These are phyloP conservation scores for Rhododendron griersonianum DNA, from an alignment of 148 eudicot genomes.

Conservation along the genomic window DNA sequence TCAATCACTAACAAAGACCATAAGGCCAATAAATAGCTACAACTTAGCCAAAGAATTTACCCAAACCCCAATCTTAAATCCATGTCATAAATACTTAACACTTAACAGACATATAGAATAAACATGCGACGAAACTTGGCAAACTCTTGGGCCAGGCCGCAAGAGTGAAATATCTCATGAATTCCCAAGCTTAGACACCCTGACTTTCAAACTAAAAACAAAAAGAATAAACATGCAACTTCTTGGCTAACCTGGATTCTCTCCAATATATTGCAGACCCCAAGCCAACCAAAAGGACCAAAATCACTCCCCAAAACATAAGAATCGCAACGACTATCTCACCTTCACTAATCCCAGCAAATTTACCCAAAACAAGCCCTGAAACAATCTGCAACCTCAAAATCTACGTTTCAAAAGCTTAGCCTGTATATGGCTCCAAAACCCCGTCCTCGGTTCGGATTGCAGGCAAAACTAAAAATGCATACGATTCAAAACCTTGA, in stretches of 20 bases:
- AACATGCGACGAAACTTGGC: slow-evolving; percentile 5
- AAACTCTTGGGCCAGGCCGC: not conserved
- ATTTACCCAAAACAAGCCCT: too few relatives aligned
- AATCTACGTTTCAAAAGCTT: too few relatives aligned
- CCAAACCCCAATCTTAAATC: not conserved
- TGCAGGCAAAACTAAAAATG: not conserved
- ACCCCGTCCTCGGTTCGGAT: too few relatives aligned
- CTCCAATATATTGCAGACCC: slow-evolving; percentile 12
- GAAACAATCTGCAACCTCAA: too few relatives aligned
- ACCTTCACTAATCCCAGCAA: not conserved
- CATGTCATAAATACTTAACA: not conserved
- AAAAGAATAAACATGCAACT: slow-evolving; percentile 4
- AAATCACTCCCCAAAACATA: not conserved
- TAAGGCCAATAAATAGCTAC: not conserved
- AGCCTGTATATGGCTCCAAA: not conserved
- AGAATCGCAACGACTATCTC: not conserved
- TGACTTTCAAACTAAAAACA: too few relatives aligned
- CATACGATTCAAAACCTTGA: not conserved
- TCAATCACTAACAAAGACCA: not conserved
- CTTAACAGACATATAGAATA: not conserved
- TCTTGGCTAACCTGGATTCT: slow-evolving; percentile 2
- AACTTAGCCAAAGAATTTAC: not conserved
- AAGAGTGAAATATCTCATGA: too few relatives aligned
- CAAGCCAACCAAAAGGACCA: not conserved
- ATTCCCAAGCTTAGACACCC: too few relatives aligned